A percentile compares a stretch with the other conserved stretches of the same genome.
These are phyloP conservation scores for Phytophthora foliorum DNA, from an alignment of 352 stramenopile species.

Conservation along the genomic window DNA sequence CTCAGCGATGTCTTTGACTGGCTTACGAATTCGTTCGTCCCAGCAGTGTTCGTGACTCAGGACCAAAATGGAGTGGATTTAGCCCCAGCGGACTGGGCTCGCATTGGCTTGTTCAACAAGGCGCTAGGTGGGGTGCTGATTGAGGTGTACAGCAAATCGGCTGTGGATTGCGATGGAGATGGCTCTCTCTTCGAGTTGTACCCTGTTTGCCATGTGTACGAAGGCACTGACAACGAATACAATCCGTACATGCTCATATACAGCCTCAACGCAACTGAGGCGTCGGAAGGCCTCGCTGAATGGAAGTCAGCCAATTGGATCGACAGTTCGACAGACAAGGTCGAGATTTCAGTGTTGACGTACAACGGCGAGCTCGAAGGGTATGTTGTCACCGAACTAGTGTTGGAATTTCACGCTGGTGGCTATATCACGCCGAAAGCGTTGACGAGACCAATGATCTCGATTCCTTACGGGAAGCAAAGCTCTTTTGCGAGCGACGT, in stretches of 20 bases:
- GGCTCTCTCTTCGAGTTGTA: slow-evolving; percentile 47
- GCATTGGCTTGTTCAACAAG: slow-evolving; percentile 50
- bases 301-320: slow-evolving; percentile 44
- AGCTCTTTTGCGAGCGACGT: slow-evolving; percentile 21
- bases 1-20: slow-evolving; percentile 52
- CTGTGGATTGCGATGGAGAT: slow-evolving; percentile 25
- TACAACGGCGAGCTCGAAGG: slow-evolving; percentile 59
- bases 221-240: slow-evolving; percentile 20
- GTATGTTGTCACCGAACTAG: slow-evolving; percentile 44
- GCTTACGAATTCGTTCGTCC: slow-evolving; percentile 51
- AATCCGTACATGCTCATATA: slow-evolving; percentile 36
- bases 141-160: slow-evolving; percentile 17
- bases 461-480: slow-evolving; percentile 34
- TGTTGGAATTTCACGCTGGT: slow-evolving; percentile 41
- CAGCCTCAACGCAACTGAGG: slow-evolving; percentile 37
- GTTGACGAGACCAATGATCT: slow-evolving; percentile 29
- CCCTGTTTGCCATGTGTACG: slow-evolving; percentile 41
- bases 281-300: slow-evolving; percentile 19
- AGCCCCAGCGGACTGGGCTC: slow-evolving; percentile 31
- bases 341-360: slow-evolving; percentile 46
- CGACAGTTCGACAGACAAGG: slow-evolving; percentile 36
- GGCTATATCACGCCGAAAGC: slow-evolving; percentile 38
- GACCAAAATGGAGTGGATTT: slow-evolving; percentile 51
- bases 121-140: slow-evolving; percentile 45
- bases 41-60: slow-evolving; percentile 51